Conservation (phyloP, 176 grass and related monocot genomes). For the Avena eriantha region DNA sequence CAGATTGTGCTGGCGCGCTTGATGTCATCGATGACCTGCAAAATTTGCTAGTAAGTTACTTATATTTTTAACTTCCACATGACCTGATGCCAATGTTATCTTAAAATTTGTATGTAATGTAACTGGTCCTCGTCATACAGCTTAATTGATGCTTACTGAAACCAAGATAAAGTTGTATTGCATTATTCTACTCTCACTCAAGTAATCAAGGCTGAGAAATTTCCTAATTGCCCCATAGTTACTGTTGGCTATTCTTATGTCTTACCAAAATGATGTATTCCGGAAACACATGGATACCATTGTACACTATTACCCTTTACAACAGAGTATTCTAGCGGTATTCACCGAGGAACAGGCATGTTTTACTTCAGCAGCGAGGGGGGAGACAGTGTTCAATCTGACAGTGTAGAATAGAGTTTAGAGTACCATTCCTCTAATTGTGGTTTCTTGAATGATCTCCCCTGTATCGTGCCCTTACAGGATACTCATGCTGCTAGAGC, state of each 20-base stretch:
- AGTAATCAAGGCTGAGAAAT: background rate
- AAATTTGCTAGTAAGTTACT: constrained; percentile 84
- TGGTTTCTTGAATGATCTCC: background rate
- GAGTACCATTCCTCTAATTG: background rate
- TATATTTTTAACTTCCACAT: constrained; percentile 16
- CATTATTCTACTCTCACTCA: background rate
- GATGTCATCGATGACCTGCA: constrained; percentile 94
- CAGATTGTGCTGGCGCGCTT: constrained; percentile 96
- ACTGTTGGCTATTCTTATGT: background rate
- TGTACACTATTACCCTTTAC: background rate
- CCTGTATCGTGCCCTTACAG: background rate
- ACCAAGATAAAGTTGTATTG: background rate
- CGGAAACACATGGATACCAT: background rate
- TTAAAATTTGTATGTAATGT: constrained; percentile 14
- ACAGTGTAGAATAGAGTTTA: background rate
- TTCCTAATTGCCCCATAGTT: background rate
- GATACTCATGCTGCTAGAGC: background rate
- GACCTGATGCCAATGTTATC: constrained; percentile 2
- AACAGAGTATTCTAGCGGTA: background rate
- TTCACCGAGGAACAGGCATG: background rate
- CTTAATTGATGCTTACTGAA: background rate
- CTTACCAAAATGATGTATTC: background rate
- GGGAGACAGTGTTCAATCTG: background rate
- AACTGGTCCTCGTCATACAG: background rate
- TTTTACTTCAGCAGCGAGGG: background rate